These are phyloP conservation scores for Trichophyton verrucosum DNA, from an alignment of 2,329 filamentous ascomycete genomes.

Conservation along the genomic window DNA sequence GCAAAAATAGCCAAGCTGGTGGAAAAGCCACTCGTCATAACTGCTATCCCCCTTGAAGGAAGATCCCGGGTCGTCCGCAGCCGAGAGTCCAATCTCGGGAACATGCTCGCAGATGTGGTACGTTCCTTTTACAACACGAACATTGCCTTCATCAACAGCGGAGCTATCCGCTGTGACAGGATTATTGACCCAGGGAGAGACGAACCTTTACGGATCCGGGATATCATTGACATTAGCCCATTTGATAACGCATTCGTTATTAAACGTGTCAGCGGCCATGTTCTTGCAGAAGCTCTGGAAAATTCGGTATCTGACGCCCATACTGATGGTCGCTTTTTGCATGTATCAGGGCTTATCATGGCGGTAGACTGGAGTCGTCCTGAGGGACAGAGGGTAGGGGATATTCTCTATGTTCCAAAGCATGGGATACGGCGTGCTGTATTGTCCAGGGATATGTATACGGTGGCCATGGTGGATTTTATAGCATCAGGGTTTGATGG, in stretches of 20 bases:
- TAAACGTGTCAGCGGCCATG: not conserved
- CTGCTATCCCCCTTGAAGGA: not conserved
- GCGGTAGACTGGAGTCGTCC: not conserved
- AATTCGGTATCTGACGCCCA: not conserved
- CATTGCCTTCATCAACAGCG: not conserved
- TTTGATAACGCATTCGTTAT: not conserved
- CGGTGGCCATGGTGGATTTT: not conserved
- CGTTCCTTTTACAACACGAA: not conserved
- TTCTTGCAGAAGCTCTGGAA: not conserved
- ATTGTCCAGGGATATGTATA: not conserved
- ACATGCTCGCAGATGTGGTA: not conserved
- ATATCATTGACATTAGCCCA: not conserved
- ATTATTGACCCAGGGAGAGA: not conserved
- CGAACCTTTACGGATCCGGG: not conserved
- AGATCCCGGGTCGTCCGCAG: not conserved
- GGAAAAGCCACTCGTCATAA: not conserved
- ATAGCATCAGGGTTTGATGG: not conserved
- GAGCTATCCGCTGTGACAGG: not conserved
- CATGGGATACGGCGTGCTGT: not conserved
- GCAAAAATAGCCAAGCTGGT: not conserved
- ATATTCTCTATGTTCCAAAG: not conserved
- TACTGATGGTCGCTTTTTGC: not conserved
- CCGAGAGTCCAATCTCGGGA: not conserved
- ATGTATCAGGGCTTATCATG: not conserved
- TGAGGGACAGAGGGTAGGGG: not conserved